Base-by-base conservation (phyloP, 768 basidiomycete genomes). In the Pleurotus salmoneostramineus region DNA sequence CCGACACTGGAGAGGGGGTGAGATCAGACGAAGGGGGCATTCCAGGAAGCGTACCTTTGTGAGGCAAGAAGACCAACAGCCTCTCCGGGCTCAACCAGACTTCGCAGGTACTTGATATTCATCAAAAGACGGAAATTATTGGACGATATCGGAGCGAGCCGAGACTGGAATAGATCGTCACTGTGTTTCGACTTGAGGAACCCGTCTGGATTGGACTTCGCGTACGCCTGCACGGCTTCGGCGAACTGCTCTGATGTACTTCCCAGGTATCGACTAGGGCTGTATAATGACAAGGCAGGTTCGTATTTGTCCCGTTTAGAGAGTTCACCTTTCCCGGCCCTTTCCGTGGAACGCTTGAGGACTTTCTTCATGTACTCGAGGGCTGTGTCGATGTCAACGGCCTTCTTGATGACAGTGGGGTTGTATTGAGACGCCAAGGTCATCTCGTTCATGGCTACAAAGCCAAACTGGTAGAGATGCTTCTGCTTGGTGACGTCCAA, bases 401-500 rank as follows among this genome's bases (percentile, higher is more conserved):
- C 71, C 10, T 80, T 81, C 36, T 76, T 68, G 34, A 91, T 75
- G 21, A 73, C 77, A 44, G 77, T 76, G 0, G 92, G 91, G 58
- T 77, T 80, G 60, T 91, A 82, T 44, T 85, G 81, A 64, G 86
- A 85, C 56, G 91, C 79, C 62, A 97, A 79, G 6, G 94, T 91
- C 17, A 81, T 67, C 63, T 88, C 84, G 72, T 99, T 99, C 65
- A 87, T 83, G 5, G 90, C 90, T 60, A 94, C 86, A 72, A 98
- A 99, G 62, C 94, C 89, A 74, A 98, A 98, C 68, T 97, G 85
- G 60, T 86, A 83, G 12, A 99, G 79, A 73, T 98, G 94, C 70
- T 96, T 97, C 73, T 98, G 95, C 72, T 92, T 95, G 55, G 95
- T 98, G 46, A 98, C 94, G 67, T 99, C 97, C 50, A 99, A 80